phyloP scores from a whole-genome alignment of 2,329 filamentous ascomycete species.

The Didymella pinodella region DNA sequence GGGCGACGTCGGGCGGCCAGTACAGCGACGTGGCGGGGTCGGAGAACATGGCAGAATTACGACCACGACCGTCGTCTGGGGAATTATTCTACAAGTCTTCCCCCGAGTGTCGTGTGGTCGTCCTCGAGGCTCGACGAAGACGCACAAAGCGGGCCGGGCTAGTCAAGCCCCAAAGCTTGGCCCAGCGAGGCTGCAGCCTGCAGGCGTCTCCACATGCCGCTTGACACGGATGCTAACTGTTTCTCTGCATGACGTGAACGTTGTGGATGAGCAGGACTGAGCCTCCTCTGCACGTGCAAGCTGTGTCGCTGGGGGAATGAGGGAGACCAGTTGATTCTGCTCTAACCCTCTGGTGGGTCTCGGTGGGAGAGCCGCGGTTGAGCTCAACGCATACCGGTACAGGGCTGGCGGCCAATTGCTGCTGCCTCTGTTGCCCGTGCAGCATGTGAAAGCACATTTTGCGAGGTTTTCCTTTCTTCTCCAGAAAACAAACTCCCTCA shows the following conservation, averaged over 20 bases:
- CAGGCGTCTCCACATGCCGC: background rate
- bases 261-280: background rate
- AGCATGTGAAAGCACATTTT: constrained; percentile 15
- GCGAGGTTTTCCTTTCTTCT: background rate
- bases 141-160: background rate
- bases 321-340: too few species aligned
- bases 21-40: constrained; percentile 42
- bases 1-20: constrained; percentile 46
- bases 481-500: background rate
- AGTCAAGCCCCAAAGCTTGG: background rate
- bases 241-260: background rate
- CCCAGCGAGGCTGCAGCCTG: background rate
- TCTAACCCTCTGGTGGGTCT: too few species aligned
- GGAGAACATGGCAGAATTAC: constrained; percentile 39
- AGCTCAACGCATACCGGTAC: constrained; percentile 13
- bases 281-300: background rate
- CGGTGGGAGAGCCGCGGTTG: constrained; percentile 21
- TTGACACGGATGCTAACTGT: background rate
- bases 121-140: background rate
- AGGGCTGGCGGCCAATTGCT: constrained; percentile 2
- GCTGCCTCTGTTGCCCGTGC: constrained; percentile 3
- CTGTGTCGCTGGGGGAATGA: background rate
- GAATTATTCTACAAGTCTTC: too few species aligned
- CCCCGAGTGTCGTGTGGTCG: background rate
- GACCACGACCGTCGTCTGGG: background rate